A percentile compares a stretch with the other conserved stretches of the same genome.
These are phyloP conservation scores for Vigna reflexopilosa DNA, from an alignment of 306 rosid species.

Conservation along the genomic window DNA sequence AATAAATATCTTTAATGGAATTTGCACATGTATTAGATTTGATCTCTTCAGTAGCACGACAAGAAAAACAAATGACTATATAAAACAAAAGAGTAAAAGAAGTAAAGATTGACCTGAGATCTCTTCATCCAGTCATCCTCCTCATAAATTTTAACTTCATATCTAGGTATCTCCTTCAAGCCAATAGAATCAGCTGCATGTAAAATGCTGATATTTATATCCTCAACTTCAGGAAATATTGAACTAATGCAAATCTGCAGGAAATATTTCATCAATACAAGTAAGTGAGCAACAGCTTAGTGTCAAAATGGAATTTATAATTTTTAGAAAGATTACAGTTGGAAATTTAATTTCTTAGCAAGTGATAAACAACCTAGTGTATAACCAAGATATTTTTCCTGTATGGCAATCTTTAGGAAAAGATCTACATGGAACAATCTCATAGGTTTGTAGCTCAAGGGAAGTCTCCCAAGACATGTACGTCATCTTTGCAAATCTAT, in stretches of 20 bases:
- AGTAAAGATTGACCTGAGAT: slow-evolving; percentile 66
- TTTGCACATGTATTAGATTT: slow-evolving; percentile 12
- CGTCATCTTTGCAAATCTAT: no score
- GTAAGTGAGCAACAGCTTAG: slow-evolving; percentile 24
- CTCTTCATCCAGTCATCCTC: slow-evolving; percentile 84
- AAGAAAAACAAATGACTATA: background rate
- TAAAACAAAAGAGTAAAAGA: background rate
- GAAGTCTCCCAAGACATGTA: no score
- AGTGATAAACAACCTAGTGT: no score
- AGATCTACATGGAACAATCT: no score
- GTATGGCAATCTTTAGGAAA: no score
- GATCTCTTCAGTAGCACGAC: background rate
- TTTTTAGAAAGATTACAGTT: background rate
- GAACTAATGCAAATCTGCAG: slow-evolving; percentile 71
- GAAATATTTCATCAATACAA: slow-evolving; percentile 30
- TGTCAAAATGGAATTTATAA: slow-evolving; percentile 1
- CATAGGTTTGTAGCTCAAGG: no score
- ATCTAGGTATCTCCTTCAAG: slow-evolving; percentile 73
- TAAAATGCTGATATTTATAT: slow-evolving; percentile 66
- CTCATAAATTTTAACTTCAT: slow-evolving; percentile 65
- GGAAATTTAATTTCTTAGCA: background rate
- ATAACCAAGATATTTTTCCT: no score
- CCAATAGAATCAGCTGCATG: slow-evolving; percentile 84
- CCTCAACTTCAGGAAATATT: slow-evolving; percentile 69
- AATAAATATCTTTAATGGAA: slow-evolving; percentile 21